Evolutionary conservation across 2,329 filamentous ascomycete species (phyloP).

Genomic region (Penicillium sp.): DNA sequence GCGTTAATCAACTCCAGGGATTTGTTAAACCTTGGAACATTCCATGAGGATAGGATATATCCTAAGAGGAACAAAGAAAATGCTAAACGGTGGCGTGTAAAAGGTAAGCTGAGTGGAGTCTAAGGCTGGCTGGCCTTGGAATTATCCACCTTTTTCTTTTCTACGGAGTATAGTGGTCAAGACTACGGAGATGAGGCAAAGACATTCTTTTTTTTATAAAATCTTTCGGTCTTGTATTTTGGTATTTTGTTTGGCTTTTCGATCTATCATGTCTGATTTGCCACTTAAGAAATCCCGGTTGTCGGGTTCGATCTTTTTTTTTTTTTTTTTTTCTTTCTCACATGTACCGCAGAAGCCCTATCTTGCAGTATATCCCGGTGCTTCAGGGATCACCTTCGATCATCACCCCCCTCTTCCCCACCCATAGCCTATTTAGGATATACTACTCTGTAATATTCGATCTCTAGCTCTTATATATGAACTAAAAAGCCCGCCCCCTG

Average conservation of each 20-base stretch:
- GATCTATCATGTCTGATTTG: constrained; percentile 13
- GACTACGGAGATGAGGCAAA: not conserved
- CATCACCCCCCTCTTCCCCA: not conserved
- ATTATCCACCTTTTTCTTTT: not conserved
- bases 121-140: constrained; percentile 5
- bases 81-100: not conserved
- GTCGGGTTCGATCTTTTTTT: not conserved
- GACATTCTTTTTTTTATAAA: not conserved
- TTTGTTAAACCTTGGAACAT: not conserved
- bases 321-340: not conserved
- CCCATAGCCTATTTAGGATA: not conserved
- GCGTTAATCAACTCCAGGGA: not conserved
- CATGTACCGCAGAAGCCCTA: not conserved
- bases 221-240: not conserved
- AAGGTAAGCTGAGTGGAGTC: not conserved
- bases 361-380: not conserved
- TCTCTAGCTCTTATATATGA: not conserved
- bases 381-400: not conserved
- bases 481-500: not conserved
- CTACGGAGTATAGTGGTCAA: too few species aligned
- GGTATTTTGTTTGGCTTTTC: constrained; percentile 13
- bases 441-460: not conserved
- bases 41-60: not conserved
- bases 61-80: not conserved
- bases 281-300: not conserved